Base-by-base conservation (phyloP, 2,329 filamentous ascomycete species). In the Colletotrichum falcatum region DNA sequence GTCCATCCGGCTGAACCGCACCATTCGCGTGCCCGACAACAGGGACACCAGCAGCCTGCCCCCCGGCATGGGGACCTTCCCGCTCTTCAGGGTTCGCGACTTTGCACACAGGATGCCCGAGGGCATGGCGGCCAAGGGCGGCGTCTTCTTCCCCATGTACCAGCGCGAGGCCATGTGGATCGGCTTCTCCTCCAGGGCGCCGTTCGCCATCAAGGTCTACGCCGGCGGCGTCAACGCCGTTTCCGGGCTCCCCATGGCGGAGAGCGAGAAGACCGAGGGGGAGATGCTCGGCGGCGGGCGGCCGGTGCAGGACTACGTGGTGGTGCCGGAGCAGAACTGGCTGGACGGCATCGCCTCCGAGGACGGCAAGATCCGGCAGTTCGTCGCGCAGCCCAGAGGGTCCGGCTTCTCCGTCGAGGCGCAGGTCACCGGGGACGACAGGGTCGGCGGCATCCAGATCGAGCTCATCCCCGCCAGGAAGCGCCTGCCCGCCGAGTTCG, bases 101-200 rank as follows among this genome's bases (percentile, higher is more conserved):
- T 81, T 81, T 63, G 70, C 75, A 8, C 59, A 72, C 1, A 76
- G 73, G 0, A 73, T 87, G 23, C 80, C 80, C 0, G 14, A 70
- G 0, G 62, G 75, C 5, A 80, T 86, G 74, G 74, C 71, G 0
- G 73, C 69, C 1, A 84, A 84, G 69, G 82, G 82, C 3, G 84
- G 85, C 1, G 58, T 84, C 0, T 83, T 86, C 72, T 76, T 87
- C 6, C 81, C 84, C 0, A 86, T 87, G 78, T 81, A 85, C 73
- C 76, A 81, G 71, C 77, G 73, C 11, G 81, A 84, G 61, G 82
- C 81, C 0, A 80, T 82, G 79, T 83, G 80, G 81, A 79, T 84
- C 55, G 54, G 69, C 14, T 81, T 83, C 66, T 20, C 9, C 0
- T 73, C 76, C 2, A 7, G 7, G 0, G 23, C 35, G 0, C 75